Evolutionary conservation across 2,329 filamentous ascomycete genomes (phyloP).

Genomic region (Neonectria sp.): DNA sequence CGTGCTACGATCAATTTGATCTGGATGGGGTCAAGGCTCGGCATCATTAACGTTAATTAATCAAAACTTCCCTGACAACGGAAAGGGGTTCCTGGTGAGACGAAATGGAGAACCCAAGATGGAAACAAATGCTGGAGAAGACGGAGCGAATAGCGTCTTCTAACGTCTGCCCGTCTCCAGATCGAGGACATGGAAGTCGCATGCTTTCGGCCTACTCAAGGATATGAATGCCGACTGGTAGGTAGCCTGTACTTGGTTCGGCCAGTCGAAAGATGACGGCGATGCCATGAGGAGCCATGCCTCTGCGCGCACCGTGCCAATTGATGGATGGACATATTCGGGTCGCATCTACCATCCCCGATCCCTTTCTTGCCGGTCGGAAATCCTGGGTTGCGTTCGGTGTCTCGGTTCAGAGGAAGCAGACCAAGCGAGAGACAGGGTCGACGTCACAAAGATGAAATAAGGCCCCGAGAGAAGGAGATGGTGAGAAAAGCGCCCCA

Average conservation of each 20-base stretch:
- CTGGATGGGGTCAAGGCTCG: slow-evolving; percentile 5
- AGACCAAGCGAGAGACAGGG: background rate
- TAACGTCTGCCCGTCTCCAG: background rate
- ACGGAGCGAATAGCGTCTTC: background rate
- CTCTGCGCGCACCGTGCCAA: background rate
- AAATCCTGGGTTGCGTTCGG: background rate
- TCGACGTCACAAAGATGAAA: slow-evolving; percentile 20
- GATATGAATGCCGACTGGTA: background rate
- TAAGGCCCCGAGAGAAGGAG: slow-evolving; percentile 14
- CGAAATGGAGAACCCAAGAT: background rate
- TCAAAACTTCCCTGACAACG: slow-evolving; percentile 15
- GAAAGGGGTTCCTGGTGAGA: slow-evolving; percentile 17
- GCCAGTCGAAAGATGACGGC: background rate
- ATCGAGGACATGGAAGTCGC: background rate
- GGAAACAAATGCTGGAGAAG: background rate
- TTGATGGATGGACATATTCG: too few relatives aligned
- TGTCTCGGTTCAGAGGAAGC: slow-evolving; percentile 24
- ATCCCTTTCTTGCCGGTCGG: background rate
- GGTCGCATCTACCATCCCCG: background rate
- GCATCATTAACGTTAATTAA: background rate
- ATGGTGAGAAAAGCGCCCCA: slow-evolving; percentile 28
- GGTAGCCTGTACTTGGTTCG: slow-evolving; percentile 2
- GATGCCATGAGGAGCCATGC: background rate
- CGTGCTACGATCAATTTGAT: background rate
- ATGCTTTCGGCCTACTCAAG: slow-evolving; percentile 1